phyloP scores from a whole-genome alignment of 257 asterid genomes.

The Solanum chilense region DNA sequence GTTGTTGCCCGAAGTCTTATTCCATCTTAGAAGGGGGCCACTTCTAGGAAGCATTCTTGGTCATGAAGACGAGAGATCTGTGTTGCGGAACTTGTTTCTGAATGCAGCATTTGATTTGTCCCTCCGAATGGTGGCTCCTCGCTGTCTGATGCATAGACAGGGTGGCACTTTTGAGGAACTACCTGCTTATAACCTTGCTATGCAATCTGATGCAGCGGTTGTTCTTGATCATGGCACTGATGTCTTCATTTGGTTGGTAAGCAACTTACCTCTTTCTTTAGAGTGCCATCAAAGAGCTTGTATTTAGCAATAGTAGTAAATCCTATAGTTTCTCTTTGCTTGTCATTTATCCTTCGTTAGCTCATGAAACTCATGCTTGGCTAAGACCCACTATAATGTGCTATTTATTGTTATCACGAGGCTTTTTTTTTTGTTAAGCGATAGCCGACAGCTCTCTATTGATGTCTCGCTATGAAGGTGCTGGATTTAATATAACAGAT shows the following conservation, averaged over 20 bases:
- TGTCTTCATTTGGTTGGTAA: constrained; percentile 97
- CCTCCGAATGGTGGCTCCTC: constrained; percentile 93
- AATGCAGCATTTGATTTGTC: too few species aligned
- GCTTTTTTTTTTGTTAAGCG: neutral
- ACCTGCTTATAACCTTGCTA: constrained; percentile 92
- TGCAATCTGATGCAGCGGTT: constrained; percentile 98
- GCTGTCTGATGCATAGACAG: constrained; percentile 95
- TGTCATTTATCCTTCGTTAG: neutral
- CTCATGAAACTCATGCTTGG: neutral
- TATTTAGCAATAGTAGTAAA: neutral
- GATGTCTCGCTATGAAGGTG: neutral
- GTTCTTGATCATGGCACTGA: constrained; percentile 99
- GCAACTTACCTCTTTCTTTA: constrained; percentile 1
- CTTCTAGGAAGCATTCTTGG: too few species aligned
- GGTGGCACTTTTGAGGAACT: constrained; percentile 98
- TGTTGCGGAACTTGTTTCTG: too few species aligned
- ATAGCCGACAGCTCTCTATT: neutral
- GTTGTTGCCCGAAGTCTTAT: constrained; percentile 68
- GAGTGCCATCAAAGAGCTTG: neutral
- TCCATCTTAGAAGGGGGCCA: constrained; percentile 90
- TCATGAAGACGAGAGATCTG: too few species aligned
- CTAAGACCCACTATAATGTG: neutral
- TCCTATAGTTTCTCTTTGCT: neutral
- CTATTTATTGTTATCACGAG: neutral
- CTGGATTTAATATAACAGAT: neutral